These are phyloP conservation scores for Candida silvicultrix DNA, from an alignment of 805 yeast species.

Conservation along the genomic window DNA sequence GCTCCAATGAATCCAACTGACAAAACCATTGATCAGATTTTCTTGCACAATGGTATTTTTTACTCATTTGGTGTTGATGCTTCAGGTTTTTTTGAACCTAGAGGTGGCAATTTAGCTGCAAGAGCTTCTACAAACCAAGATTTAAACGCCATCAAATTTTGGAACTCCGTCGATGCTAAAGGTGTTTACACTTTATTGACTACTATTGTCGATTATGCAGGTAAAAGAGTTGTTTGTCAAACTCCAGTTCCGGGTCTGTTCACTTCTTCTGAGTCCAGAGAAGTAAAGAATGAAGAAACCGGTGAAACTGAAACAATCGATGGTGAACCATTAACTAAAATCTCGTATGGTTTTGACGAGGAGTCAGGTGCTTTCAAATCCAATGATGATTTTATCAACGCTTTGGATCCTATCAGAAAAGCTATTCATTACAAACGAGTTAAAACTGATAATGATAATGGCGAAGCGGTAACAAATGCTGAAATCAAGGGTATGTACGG, in stretches of 20 bases:
- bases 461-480: slow-evolving; percentile 58
- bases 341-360: slow-evolving; percentile 65
- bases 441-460: slow-evolving; percentile 33
- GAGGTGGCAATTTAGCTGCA: slow-evolving; percentile 85
- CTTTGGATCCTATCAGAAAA: slow-evolving; percentile 57
- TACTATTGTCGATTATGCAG: slow-evolving; percentile 84
- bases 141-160: slow-evolving; percentile 58
- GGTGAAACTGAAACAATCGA: slow-evolving; percentile 30
- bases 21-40: slow-evolving; percentile 54
- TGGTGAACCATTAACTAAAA: slow-evolving; percentile 23
- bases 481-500: slow-evolving; percentile 85
- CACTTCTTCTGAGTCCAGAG: slow-evolving; percentile 31
- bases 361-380: slow-evolving; percentile 43
- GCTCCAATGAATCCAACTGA: slow-evolving; percentile 79
- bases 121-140: slow-evolving; percentile 77
- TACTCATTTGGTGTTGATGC: slow-evolving; percentile 75
- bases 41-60: slow-evolving; percentile 76
- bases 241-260: slow-evolving; percentile 88
- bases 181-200: slow-evolving; percentile 72
- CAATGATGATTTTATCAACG: slow-evolving; percentile 46
- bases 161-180: slow-evolving; percentile 58
- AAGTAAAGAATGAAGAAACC: slow-evolving; percentile 33
- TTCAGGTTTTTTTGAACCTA: slow-evolving; percentile 51
- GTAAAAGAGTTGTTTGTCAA: slow-evolving; percentile 84
- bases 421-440: slow-evolving; percentile 76